Evolutionary conservation across 495 filamentous ascomycete genomes (phyloP).

Genomic region (Acidiella bohemica): DNA sequence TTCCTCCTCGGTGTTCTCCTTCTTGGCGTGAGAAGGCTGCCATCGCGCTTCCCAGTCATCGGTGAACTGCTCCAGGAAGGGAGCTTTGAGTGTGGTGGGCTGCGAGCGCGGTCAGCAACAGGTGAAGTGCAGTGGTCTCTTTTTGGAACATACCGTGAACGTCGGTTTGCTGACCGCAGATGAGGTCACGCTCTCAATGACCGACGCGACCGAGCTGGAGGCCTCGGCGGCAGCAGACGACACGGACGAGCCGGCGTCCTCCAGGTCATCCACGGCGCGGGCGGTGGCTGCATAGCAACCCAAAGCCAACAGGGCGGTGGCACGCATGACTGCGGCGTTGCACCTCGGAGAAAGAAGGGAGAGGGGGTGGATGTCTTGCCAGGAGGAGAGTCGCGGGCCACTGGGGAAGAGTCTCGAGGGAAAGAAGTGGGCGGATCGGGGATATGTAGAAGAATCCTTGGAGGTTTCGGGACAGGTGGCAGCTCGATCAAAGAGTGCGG

Average conservation of each 20-base stretch:
- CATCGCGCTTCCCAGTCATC: constrained; percentile 84
- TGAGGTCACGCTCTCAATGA: constrained; percentile 39
- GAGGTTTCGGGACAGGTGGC: too few relatives aligned
- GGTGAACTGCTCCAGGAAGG: constrained; percentile 97
- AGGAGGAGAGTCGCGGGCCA: too few relatives aligned
- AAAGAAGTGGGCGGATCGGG: too few relatives aligned
- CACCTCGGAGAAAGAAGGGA: constrained; percentile 1
- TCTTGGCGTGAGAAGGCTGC: constrained; percentile 92
- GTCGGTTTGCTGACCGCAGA: constrained; percentile 56
- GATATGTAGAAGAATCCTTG: too few relatives aligned
- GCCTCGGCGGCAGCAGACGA: constrained; percentile 15
- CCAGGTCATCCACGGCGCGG: constrained; percentile 24
- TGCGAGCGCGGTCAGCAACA: constrained; percentile 27
- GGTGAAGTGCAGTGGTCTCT: not conserved
- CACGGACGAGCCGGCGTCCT: constrained; percentile 12
- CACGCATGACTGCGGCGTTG: constrained; percentile 25
- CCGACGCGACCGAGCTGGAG: constrained; percentile 22
- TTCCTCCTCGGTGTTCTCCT: constrained; percentile 82
- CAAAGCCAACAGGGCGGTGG: constrained; percentile 24
- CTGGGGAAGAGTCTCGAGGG: too few relatives aligned
- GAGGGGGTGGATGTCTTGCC: not conserved
- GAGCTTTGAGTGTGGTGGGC: constrained; percentile 78
- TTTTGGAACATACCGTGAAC: constrained; percentile 63
- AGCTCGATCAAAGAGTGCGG: too few relatives aligned
- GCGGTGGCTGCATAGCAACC: constrained; percentile 27